Evolutionary conservation across 1,284 basidiomycete genomes (phyloP), one percentile per base, ranked within the genome.

Genomic region (Pterulicium gracile): DNA sequence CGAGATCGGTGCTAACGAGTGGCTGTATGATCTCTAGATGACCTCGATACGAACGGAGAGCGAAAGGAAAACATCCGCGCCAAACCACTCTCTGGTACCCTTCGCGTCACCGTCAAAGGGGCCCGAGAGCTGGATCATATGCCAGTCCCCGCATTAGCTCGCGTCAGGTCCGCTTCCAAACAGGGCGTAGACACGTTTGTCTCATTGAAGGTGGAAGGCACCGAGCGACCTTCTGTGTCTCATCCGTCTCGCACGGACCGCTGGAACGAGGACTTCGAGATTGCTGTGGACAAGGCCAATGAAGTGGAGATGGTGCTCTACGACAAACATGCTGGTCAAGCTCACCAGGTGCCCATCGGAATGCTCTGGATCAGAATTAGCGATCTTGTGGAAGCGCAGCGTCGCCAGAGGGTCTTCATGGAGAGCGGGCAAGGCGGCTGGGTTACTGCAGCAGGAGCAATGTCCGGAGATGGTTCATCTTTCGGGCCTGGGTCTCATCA

Each of bases 261-360:
- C 43, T 99, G 96, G 96, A 89, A 92, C 62, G 95, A 98, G 65
- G 88, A 92, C 50, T 98, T 98, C 53, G 90, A 96, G 63, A 90
- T 99, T 51, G 77, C 86, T 1, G 89, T 98, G 44, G 95, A 98
- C 69, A 98, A 97, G 64, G 94, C 94, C 24, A 98, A 95, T 62
- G 96, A 99, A 72, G 88, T 98, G 47, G 96, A 98, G 65, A 83
- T 99, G 43, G 91, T 92, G 13, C 80, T 99, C 20, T 96, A 94
- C 58, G 96, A 99, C 67, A 91, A 91, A 56, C 81, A 90, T 55
- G 79, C 81, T 15, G 82, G 81, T 51, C 88, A 91, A 51, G 65
- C 68, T 10, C 76, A 88, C 55, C 81, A 90, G 1, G 78, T 89
- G 3, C 95, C 95, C 27, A 93, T 98, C 52, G 96, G 96, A 35